A percentile compares a stretch with the other conserved stretches of the same genome.
Conservation (phyloP, 331 rosid species). For the Prunus yedoensis region DNA sequence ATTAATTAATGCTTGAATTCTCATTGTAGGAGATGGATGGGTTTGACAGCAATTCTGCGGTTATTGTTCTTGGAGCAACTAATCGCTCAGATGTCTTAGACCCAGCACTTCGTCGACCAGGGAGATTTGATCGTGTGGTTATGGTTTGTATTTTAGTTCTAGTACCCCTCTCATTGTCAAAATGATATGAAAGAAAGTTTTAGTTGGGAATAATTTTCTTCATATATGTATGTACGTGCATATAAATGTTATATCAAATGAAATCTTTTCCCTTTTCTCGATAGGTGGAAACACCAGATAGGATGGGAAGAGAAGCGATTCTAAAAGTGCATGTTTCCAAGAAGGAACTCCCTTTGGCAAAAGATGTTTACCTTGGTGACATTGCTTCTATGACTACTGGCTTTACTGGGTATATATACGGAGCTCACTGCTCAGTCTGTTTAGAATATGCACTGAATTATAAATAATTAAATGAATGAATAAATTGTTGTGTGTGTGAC, state of each 20-base stretch:
- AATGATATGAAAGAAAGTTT: constrained; percentile 7
- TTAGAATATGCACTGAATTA: constrained; percentile 1
- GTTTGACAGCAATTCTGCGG: constrained; percentile 96
- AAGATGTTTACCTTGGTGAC: constrained; percentile 64
- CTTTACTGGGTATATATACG: constrained; percentile 83
- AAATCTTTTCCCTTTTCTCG: not conserved
- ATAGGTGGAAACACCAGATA: constrained; percentile 93
- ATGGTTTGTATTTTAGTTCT: constrained; percentile 59
- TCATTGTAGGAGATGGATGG: constrained; percentile 97
- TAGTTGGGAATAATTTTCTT: not conserved
- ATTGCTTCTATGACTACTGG: constrained; percentile 98
- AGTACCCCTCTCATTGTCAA: constrained; percentile 20
- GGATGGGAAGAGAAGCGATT: constrained; percentile 84
- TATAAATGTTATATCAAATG: not conserved
- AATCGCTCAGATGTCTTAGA: constrained; percentile 95
- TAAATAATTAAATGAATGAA: not conserved
- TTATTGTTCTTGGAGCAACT: constrained; percentile 98
- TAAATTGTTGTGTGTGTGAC: not conserved
- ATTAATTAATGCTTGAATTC: constrained; percentile 20
- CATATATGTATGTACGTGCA: not conserved
- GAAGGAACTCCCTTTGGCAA: constrained; percentile 90
- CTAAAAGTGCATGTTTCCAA: constrained; percentile 77
- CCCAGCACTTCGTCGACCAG: constrained; percentile 98
- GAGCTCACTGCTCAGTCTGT: constrained; percentile 21
- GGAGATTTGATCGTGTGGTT: constrained; percentile 98